phyloP scores from a whole-genome alignment of 129 eudicot genomes.

The Deinandra increscens region DNA sequence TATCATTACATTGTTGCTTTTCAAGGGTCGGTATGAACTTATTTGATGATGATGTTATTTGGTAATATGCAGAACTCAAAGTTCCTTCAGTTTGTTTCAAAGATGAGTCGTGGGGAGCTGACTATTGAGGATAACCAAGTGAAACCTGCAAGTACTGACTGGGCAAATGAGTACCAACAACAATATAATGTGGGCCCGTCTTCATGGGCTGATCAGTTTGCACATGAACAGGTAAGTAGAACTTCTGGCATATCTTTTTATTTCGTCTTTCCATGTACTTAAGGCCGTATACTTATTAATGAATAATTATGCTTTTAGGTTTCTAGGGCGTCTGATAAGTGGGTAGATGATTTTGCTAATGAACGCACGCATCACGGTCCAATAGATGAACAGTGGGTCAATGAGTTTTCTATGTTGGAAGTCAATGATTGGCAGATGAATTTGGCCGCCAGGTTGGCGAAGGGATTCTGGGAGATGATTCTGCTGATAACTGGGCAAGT shows the following conservation, averaged over 20 bases:
- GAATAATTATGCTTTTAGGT: slow-evolving; percentile 44
- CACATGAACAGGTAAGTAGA: slow-evolving; percentile 63
- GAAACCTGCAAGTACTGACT: slow-evolving; percentile 69
- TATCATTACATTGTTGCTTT: not conserved
- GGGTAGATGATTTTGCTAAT: slow-evolving; percentile 77
- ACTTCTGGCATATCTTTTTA: not conserved
- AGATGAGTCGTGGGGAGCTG: slow-evolving; percentile 98
- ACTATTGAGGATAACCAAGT: slow-evolving; percentile 82
- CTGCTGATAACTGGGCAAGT: slow-evolving; percentile 82
- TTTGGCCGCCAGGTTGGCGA: slow-evolving; percentile 88
- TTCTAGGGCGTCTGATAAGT: slow-evolving; percentile 64
- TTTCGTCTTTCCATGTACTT: not conserved
- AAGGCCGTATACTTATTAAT: slow-evolving; percentile 7
- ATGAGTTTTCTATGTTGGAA: slow-evolving; percentile 85
- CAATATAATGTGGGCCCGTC: slow-evolving; percentile 72
- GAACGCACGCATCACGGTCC: slow-evolving; percentile 63
- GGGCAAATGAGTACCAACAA: slow-evolving; percentile 91
- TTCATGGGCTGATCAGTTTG: slow-evolving; percentile 92
- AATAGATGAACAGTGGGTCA: slow-evolving; percentile 77
- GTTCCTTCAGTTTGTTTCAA: slow-evolving; percentile 91
- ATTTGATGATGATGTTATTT: slow-evolving; percentile 16
- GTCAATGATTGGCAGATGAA: slow-evolving; percentile 93
- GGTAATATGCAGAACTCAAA: slow-evolving; percentile 70
- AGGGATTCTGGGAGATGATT: slow-evolving; percentile 62
- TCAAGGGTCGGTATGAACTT: not conserved